These are phyloP conservation scores for Tilletia horrida DNA, from an alignment of 1,284 basidiomycete genomes.

Conservation along the genomic window DNA sequence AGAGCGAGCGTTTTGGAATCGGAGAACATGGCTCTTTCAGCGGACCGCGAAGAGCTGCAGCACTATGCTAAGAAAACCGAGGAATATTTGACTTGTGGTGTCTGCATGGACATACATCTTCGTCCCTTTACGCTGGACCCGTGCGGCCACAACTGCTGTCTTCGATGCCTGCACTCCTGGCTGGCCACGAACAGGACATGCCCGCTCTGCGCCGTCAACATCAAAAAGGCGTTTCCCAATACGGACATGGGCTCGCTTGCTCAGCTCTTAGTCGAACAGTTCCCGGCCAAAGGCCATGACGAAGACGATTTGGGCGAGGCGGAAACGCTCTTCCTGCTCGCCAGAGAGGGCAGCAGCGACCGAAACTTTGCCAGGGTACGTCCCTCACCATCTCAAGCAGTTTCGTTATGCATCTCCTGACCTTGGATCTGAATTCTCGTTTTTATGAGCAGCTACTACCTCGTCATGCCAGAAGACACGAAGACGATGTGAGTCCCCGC, in stretches of 20 bases:
- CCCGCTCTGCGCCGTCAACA: not conserved
- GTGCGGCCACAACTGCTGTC: slow-evolving; percentile 11
- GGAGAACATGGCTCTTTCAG: too few relatives aligned
- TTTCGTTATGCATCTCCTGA: too few relatives aligned
- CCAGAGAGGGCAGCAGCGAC: not conserved
- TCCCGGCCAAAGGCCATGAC: not conserved
- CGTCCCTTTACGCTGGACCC: not conserved
- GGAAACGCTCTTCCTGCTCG: not conserved
- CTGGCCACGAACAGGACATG: slow-evolving; percentile 3
- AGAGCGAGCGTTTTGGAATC: too few relatives aligned
- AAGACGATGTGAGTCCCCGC: too few relatives aligned
- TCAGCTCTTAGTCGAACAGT: not conserved
- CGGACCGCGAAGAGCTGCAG: too few relatives aligned
- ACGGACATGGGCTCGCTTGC: slow-evolving; percentile 3
- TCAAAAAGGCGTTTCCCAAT: not conserved
- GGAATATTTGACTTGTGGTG: not conserved
- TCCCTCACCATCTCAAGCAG: too few relatives aligned
- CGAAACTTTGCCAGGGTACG: not conserved
- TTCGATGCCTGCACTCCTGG: not conserved
- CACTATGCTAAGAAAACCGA: not conserved
- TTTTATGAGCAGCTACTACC: too few relatives aligned
- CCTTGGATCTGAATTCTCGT: too few relatives aligned
- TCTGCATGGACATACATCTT: slow-evolving; percentile 5
- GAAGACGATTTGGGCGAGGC: not conserved
- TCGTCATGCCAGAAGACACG: too few relatives aligned